Evolutionary conservation across 106 monocot species (phyloP).

Genomic region (Phalaenopsis equestris): DNA sequence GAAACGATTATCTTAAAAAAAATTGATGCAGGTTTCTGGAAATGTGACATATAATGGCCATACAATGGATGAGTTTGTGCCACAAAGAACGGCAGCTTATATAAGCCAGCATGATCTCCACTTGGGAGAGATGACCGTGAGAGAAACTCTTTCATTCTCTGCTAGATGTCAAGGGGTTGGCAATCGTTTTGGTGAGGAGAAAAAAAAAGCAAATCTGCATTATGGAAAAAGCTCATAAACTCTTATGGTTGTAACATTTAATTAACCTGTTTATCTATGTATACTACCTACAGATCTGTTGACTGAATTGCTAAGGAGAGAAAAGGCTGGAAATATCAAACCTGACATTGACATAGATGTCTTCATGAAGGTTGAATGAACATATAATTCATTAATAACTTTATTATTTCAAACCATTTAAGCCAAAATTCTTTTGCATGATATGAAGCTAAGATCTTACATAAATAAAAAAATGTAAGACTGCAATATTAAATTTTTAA

Average conservation of each 20-base stretch:
- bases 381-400: too few species aligned
- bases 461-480: too few species aligned
- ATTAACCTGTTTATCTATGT: not conserved
- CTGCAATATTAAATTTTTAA: too few species aligned
- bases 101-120: constrained; percentile 27
- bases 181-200: constrained; percentile 24
- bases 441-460: too few species aligned
- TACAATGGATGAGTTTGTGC: constrained; percentile 35
- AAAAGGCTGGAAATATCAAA: constrained; percentile 64
- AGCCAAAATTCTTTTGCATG: too few species aligned
- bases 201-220: not conserved
- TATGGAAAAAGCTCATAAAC: too few species aligned
- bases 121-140: constrained; percentile 29
- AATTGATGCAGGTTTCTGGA: constrained; percentile 32
- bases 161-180: constrained; percentile 31
- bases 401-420: too few species aligned
- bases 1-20: too few species aligned
- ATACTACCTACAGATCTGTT: constrained; percentile 35
- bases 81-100: constrained; percentile 11
- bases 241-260: not conserved
- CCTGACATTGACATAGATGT: constrained; percentile 64
- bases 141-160: constrained; percentile 34
- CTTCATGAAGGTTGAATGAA: constrained; percentile 43
- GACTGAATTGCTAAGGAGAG: constrained; percentile 47
- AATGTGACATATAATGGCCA: constrained; percentile 37